Evolutionary conservation across 2,329 filamentous ascomycete genomes (phyloP).

Genomic region (Xylariaceae sp.): DNA sequence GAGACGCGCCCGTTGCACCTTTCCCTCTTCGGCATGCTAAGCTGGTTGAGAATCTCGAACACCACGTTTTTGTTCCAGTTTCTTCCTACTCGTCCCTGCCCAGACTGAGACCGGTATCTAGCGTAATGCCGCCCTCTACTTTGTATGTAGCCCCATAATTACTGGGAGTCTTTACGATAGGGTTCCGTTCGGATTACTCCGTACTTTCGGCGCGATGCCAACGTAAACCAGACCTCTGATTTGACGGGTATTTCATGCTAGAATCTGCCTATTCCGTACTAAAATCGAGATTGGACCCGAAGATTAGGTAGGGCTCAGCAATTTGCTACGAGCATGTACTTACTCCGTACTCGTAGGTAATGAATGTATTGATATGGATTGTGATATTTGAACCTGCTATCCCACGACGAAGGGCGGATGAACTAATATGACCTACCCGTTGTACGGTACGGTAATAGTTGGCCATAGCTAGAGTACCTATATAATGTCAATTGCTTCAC

Average conservation of each 20-base stretch:
- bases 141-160: too few relatives aligned
- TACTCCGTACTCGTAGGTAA: not conserved
- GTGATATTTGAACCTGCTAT: not conserved
- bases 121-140: not conserved
- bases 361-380: not conserved
- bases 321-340: too few relatives aligned
- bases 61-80: not conserved
- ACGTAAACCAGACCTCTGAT: not conserved
- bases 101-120: not conserved
- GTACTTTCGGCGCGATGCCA: not conserved
- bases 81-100: not conserved
- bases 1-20: not conserved
- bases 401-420: not conserved
- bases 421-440: not conserved
- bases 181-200: not conserved
- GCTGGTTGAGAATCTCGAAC: not conserved
- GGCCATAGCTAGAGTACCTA: too few relatives aligned
- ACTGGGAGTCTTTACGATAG: too few relatives aligned
- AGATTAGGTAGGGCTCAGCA: too few relatives aligned
- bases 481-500: too few relatives aligned
- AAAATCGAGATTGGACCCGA: too few relatives aligned
- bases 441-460: too few relatives aligned
- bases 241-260: not conserved
- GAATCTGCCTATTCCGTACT: not conserved
- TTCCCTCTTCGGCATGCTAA: not conserved